Evolutionary conservation across 192 early-diverging fungal genomes (phyloP).

Genomic region (Coemansia sp.): DNA sequence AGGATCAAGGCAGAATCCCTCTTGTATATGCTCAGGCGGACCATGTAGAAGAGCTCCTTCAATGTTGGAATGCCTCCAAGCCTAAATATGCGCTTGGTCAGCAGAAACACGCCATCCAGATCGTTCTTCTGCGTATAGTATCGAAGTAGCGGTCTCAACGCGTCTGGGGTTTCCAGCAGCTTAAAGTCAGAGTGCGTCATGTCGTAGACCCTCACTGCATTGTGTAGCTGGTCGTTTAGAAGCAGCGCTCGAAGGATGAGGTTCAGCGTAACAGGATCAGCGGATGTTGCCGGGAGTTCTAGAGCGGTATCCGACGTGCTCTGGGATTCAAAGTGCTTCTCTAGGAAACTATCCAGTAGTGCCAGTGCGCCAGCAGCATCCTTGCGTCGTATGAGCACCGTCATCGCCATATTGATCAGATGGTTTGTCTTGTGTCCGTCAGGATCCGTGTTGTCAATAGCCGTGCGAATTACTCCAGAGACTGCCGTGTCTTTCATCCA

Average conservation of each 20-base stretch:
- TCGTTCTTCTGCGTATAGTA: constrained; percentile 10
- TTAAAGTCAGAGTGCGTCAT: constrained; percentile 8
- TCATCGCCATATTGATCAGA: constrained; percentile 38
- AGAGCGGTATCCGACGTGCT: not conserved
- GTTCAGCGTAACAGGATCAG: constrained; percentile 27
- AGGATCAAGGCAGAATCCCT: not conserved
- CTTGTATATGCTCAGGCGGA: constrained; percentile 5
- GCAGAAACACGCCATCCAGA: not conserved
- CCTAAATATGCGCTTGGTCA: constrained; percentile 8
- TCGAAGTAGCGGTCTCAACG: constrained; percentile 11
- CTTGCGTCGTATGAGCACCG: constrained; percentile 13
- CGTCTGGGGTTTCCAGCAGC: not conserved
- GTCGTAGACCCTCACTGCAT: constrained; percentile 24
- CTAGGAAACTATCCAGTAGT: constrained; percentile 16
- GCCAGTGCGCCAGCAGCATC: constrained; percentile 11
- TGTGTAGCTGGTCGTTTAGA: constrained; percentile 13
- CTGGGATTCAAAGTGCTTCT: not conserved
- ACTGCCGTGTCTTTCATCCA: constrained; percentile 10
- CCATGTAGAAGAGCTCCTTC: constrained; percentile 11
- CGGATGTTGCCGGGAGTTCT: constrained; percentile 15
- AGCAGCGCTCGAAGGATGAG: constrained; percentile 29
- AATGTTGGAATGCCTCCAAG: constrained; percentile 12
- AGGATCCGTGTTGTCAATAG: not conserved
- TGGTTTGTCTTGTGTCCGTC: constrained; percentile 10
- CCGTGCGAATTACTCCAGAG: not conserved